These are phyloP conservation scores for Crithidia fasciculata DNA, from an alignment of 208 protist species.

Conservation along the genomic window DNA sequence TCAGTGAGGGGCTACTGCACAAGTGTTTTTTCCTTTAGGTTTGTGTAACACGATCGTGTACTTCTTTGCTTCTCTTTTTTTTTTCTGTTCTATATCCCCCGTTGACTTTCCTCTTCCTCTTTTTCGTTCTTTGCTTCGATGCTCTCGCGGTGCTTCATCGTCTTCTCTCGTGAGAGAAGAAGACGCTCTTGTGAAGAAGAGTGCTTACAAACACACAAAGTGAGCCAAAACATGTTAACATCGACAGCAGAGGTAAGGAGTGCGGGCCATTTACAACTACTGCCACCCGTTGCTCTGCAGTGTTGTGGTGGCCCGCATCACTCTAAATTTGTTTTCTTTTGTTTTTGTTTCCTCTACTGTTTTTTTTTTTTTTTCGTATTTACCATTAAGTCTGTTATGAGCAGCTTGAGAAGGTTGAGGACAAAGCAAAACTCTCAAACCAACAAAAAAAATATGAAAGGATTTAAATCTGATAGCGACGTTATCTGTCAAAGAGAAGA, in stretches of 20 bases:
- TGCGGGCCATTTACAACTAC: too few relatives aligned
- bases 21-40: background rate
- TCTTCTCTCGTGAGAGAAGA: too few relatives aligned
- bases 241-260: too few relatives aligned
- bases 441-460: too few relatives aligned
- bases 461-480: background rate
- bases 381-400: background rate
- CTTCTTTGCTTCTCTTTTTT: background rate
- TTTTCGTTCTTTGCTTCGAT: background rate
- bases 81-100: background rate
- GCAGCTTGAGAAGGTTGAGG: too few relatives aligned
- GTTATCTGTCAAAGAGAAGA: background rate
- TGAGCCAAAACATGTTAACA: too few relatives aligned
- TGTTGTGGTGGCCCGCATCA: too few relatives aligned
- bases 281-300: too few relatives aligned
- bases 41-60: background rate
- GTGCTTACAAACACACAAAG: too few relatives aligned
- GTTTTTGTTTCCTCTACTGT: background rate
- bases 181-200: too few relatives aligned
- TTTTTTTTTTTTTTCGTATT: background rate
- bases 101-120: background rate
- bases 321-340: background rate
- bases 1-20: background rate
- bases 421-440: too few relatives aligned
- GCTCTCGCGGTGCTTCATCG: too few relatives aligned